Conservation (phyloP, 495 filamentous ascomycete genomes). For the Aspergillus egyptiacus region DNA sequence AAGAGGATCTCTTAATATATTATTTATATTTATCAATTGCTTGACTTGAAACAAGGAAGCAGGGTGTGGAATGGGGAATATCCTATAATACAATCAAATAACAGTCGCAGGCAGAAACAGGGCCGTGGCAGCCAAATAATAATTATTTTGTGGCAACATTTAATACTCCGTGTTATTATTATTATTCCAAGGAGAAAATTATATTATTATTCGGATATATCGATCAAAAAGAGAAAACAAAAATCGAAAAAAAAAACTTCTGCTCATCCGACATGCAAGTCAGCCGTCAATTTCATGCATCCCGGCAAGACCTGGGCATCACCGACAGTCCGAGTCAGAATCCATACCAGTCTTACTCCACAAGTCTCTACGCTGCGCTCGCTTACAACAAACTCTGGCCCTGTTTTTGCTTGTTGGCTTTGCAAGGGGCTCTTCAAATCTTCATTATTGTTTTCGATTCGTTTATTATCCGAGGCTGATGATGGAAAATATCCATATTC, state of each 20-base stretch:
- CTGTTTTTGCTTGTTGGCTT: slow-evolving; percentile 9
- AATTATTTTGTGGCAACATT: not conserved
- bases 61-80: not conserved
- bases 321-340: slow-evolving; percentile 5
- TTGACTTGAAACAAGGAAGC: not conserved
- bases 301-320: slow-evolving; percentile 11
- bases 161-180: slow-evolving; percentile 2
- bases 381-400: slow-evolving; percentile 5
- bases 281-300: not conserved
- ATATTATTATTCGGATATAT: no score
- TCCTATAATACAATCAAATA: not conserved
- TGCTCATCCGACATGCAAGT: not conserved
- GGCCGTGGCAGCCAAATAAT: not conserved
- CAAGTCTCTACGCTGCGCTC: no score
- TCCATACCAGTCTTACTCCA: no score
- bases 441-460: no score
- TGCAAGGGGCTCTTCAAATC: not conserved
- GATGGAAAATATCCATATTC: slow-evolving; percentile 5
- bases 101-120: slow-evolving; percentile 1
- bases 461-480: slow-evolving; percentile 9
- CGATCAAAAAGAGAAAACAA: not conserved
- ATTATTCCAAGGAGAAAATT: not conserved
- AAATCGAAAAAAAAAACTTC: not conserved
- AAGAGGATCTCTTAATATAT: no score
- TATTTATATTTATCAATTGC: not conserved